These are phyloP conservation scores for Arachnopeziza araneosa DNA, from an alignment of 2,329 filamentous ascomycete genomes.

Conservation along the genomic window DNA sequence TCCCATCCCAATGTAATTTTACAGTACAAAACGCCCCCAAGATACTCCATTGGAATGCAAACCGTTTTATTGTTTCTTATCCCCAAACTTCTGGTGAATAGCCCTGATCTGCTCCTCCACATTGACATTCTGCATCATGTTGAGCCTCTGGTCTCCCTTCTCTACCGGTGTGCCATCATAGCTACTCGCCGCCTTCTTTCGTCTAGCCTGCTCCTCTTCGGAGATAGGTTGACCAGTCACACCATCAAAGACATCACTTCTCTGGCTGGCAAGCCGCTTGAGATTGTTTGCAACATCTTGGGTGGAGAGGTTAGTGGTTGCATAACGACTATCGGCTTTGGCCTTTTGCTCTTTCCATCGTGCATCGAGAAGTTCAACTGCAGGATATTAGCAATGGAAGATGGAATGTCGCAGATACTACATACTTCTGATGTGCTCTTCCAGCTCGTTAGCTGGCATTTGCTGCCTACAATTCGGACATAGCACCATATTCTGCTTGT, in stretches of 20 bases:
- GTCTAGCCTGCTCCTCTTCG: conserved; percentile 65
- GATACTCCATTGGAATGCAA: neutral
- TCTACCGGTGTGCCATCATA: conserved; percentile 60
- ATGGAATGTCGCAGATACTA: conserved; percentile 1
- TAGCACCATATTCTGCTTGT: conserved; percentile 60
- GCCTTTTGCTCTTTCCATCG: conserved; percentile 94
- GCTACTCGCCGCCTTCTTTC: conserved; percentile 71
- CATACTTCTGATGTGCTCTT: conserved; percentile 84
- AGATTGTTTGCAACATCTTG: conserved; percentile 88
- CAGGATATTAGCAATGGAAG: conserved; percentile 12
- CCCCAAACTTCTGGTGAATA: conserved; percentile 52
- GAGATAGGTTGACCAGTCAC: conserved; percentile 63
- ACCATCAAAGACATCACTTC: conserved; percentile 79
- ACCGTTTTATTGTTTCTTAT: conserved; percentile 21
- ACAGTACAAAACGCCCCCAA: neutral
- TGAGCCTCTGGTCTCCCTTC: conserved; percentile 48
- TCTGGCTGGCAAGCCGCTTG: conserved; percentile 87
- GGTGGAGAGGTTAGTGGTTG: conserved; percentile 80
- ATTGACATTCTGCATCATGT: conserved; percentile 63
- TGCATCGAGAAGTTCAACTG: conserved; percentile 83
- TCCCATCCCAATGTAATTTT: neutral
- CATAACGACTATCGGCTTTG: conserved; percentile 77
- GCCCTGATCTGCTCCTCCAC: conserved; percentile 80
- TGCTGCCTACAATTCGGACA: conserved; percentile 93
- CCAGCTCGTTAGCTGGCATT: conserved; percentile 80